Evolutionary conservation across 2,329 filamentous ascomycete species (phyloP).

Genomic region (Penicillium sp.): DNA sequence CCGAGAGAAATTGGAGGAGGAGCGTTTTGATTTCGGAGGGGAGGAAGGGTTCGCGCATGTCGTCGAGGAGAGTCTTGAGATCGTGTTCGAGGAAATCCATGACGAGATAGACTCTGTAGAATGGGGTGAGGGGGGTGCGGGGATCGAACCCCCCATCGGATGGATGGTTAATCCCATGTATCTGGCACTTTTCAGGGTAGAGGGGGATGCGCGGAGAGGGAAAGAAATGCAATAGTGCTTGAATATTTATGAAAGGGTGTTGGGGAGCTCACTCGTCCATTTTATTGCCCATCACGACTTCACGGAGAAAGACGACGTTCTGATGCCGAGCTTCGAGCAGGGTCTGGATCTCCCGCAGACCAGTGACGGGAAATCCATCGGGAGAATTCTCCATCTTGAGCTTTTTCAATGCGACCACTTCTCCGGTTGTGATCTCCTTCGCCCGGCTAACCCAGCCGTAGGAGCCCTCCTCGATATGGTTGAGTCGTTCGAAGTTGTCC

Average conservation of each 20-base stretch:
- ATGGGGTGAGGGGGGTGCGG: conserved; percentile 20
- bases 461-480: conserved; percentile 96
- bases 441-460: conserved; percentile 95
- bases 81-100: conserved; percentile 99
- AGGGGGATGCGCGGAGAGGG: conserved; percentile 7
- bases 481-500: conserved; percentile 87
- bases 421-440: conserved; percentile 71
- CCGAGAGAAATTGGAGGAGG: conserved; percentile 78
- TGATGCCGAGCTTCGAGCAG: conserved; percentile 78
- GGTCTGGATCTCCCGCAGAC: conserved; percentile 90
- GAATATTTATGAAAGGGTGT: background rate
- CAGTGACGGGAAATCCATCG: conserved; percentile 90
- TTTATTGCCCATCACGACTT: conserved; percentile 78
- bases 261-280: conserved; percentile 56
- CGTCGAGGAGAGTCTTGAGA: conserved; percentile 87
- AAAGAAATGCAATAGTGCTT: background rate
- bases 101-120: conserved; percentile 79
- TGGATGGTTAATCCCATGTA: conserved; percentile 40
- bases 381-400: conserved; percentile 81
- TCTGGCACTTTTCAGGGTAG: conserved; percentile 43
- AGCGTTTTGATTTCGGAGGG: conserved; percentile 92
- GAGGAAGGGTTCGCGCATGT: conserved; percentile 92
- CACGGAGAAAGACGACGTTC: conserved; percentile 80
- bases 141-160: conserved; percentile 14
- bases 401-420: conserved; percentile 89